Conservation (phyloP, 139 green algal genomes). For the Chlorella sorokiniana region DNA sequence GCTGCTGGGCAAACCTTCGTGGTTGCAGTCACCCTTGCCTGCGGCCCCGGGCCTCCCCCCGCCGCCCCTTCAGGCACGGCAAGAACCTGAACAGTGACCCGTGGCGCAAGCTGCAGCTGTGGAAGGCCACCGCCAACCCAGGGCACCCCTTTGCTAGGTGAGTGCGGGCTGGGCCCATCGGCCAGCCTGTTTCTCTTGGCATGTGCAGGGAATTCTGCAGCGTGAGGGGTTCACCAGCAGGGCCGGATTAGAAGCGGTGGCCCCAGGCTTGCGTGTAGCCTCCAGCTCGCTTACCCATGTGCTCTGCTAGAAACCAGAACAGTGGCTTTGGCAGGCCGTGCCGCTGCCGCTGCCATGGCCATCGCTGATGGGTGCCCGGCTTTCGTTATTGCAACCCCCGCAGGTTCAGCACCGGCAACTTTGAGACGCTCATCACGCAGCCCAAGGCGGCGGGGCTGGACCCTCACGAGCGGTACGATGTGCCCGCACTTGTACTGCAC, state of each 20-base stretch:
- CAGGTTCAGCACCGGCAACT: constrained; percentile 77
- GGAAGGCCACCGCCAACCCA: constrained; percentile 67
- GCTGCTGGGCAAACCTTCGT: no score
- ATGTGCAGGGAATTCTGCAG: neutral
- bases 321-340: no score
- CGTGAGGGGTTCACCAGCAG: neutral
- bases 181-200: neutral
- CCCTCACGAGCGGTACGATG: constrained; percentile 25
- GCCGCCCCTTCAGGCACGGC: constrained; percentile 59
- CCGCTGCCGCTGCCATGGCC: no score
- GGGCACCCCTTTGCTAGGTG: constrained; percentile 59
- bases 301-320: no score
- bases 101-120: constrained; percentile 86
- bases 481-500: no score
- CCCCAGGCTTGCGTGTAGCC: neutral
- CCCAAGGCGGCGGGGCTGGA: constrained; percentile 29
- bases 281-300: no score
- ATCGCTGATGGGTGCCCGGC: no score
- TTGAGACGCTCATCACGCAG: constrained; percentile 51
- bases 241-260: neutral
- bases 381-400: constrained; percentile 1
- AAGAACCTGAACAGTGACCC: constrained; percentile 88
- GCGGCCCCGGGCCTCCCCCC: neutral
- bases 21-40: neutral
- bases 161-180: no score